phyloP scores from a whole-genome alignment of 768 basidiomycete genomes.

The Scleroderma citrinum region DNA sequence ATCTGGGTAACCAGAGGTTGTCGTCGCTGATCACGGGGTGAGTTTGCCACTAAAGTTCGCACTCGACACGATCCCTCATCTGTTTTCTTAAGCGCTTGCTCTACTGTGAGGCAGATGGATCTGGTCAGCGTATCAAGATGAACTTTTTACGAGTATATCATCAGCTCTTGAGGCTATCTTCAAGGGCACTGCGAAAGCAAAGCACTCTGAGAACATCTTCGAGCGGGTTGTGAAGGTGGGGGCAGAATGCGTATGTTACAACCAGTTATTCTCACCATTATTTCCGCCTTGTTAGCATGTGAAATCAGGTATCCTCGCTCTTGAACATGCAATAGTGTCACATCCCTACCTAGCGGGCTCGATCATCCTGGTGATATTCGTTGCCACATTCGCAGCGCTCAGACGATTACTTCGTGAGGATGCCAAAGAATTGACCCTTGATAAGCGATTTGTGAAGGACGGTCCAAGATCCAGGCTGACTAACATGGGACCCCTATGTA shows the following conservation, averaged over 20 bases:
- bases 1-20: constrained; percentile 32
- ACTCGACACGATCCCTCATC: background rate
- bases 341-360: constrained; percentile 18
- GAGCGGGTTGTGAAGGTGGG: constrained; percentile 63
- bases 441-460: constrained; percentile 14
- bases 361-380: constrained; percentile 7
- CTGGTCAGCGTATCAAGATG: constrained; percentile 50
- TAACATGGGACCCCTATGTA: too few species aligned
- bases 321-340: constrained; percentile 6
- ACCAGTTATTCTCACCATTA: background rate
- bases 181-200: constrained; percentile 41
- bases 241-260: constrained; percentile 12
- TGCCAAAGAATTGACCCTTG: constrained; percentile 7
- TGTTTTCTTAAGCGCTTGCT: constrained; percentile 46
- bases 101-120: constrained; percentile 68
- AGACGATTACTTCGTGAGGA: constrained; percentile 13
- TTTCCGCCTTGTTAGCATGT: constrained; percentile 12
- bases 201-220: constrained; percentile 64
- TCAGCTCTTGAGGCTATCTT: constrained; percentile 65
- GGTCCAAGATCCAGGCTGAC: too few species aligned
- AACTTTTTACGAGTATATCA: constrained; percentile 53
- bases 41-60: constrained; percentile 14
- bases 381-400: constrained; percentile 8
- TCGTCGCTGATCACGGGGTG: constrained; percentile 82
- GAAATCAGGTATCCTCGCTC: constrained; percentile 6